Conservation (phyloP, 2,329 filamentous ascomycete genomes). For the Salinomyces thailandicus region DNA sequence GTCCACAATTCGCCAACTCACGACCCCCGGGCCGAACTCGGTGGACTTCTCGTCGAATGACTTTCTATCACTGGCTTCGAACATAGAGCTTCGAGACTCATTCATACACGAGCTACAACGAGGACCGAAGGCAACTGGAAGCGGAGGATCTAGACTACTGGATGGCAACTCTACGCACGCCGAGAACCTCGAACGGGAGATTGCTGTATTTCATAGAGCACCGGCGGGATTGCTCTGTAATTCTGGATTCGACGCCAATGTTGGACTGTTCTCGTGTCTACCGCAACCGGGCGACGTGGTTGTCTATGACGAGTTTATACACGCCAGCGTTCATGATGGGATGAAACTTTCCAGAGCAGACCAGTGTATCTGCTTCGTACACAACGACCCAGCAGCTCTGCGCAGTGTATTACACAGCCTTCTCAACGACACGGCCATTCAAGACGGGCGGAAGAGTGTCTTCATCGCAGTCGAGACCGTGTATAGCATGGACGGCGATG, state of each 20-base stretch:
- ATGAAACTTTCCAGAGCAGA: slow-evolving; percentile 55
- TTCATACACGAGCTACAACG: slow-evolving; percentile 39
- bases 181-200: slow-evolving; percentile 46
- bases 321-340: slow-evolving; percentile 69
- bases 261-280: slow-evolving; percentile 38
- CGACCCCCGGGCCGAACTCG: slow-evolving; percentile 30
- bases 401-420: slow-evolving; percentile 24
- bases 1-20: slow-evolving; percentile 38
- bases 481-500: slow-evolving; percentile 78
- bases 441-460: slow-evolving; percentile 39
- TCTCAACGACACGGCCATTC: slow-evolving; percentile 21
- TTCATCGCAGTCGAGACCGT: slow-evolving; percentile 61
- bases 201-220: slow-evolving; percentile 52
- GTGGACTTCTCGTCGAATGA: slow-evolving; percentile 57
- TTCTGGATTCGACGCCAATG: slow-evolving; percentile 43
- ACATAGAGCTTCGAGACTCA: slow-evolving; percentile 34
- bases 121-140: slow-evolving; percentile 35
- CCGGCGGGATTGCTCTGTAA: slow-evolving; percentile 50
- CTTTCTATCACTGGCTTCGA: slow-evolving; percentile 49
- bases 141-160: slow-evolving; percentile 51
- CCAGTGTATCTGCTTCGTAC: slow-evolving; percentile 42
- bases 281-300: slow-evolving; percentile 42
- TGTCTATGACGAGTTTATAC: slow-evolving; percentile 64
- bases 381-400: slow-evolving; percentile 42
- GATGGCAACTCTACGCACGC: slow-evolving; percentile 55